A percentile compares a stretch with the other conserved stretches of the same genome.
Conservation (phyloP, 352 stramenopile genomes). For the Pilasporangium apinafurcum region DNA sequence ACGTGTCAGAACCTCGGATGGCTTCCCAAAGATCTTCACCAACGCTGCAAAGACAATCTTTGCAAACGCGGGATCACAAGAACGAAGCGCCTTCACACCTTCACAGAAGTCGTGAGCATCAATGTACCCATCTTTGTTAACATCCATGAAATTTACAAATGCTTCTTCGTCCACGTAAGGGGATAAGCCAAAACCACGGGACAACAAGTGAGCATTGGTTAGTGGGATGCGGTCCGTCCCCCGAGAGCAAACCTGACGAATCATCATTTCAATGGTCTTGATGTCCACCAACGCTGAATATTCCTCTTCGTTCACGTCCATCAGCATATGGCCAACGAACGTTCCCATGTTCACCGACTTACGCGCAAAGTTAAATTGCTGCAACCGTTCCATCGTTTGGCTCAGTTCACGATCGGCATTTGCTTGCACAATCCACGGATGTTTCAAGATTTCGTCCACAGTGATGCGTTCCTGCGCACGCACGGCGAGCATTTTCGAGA, state of each 20-base stretch:
- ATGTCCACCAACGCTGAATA: slow-evolving; percentile 48
- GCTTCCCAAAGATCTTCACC: slow-evolving; percentile 27
- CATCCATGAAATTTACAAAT: slow-evolving; percentile 62
- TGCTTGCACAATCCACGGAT: slow-evolving; percentile 51
- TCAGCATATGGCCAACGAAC: slow-evolving; percentile 53
- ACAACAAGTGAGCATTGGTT: slow-evolving; percentile 40
- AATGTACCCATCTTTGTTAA: slow-evolving; percentile 68
- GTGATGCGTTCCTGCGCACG: slow-evolving; percentile 70
- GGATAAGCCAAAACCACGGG: slow-evolving; percentile 48
- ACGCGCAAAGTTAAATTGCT: slow-evolving; percentile 76
- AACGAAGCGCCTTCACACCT: slow-evolving; percentile 47
- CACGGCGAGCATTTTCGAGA: slow-evolving; percentile 66
- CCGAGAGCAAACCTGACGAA: slow-evolving; percentile 52
- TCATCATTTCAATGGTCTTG: slow-evolving; percentile 56
- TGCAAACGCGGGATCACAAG: slow-evolving; percentile 46
- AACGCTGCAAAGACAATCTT: slow-evolving; percentile 61
- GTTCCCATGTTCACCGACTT: slow-evolving; percentile 74
- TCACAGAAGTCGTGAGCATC: slow-evolving; percentile 63
- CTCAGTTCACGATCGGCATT: slow-evolving; percentile 21
- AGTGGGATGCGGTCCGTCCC: slow-evolving; percentile 39
- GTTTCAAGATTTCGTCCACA: slow-evolving; percentile 47
- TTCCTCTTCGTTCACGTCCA: slow-evolving; percentile 45
- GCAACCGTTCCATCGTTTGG: slow-evolving; percentile 40
- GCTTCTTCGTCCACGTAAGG: slow-evolving; percentile 53
- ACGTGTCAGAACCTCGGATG: slow-evolving; percentile 1